Conservation (phyloP, 495 filamentous ascomycete species). For the Penicillium diatomitis region DNA sequence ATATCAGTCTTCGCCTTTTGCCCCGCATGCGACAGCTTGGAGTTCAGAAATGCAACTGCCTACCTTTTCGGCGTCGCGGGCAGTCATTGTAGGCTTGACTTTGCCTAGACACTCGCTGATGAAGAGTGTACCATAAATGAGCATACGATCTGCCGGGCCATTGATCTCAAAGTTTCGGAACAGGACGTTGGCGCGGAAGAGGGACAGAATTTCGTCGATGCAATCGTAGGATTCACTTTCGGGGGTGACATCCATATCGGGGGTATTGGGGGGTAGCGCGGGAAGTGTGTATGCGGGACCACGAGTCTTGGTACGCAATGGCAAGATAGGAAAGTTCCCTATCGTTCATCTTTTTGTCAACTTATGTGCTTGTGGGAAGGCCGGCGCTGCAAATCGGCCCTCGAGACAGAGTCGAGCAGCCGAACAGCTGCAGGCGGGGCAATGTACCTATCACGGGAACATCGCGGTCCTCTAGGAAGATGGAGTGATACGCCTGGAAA, state of each 20-base stretch:
- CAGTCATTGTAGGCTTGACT: conserved; percentile 62
- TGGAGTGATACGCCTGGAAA: conserved; percentile 78
- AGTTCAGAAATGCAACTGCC: background rate
- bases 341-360: conserved; percentile 6
- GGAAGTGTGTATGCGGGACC: conserved; percentile 84
- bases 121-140: conserved; percentile 96
- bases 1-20: background rate
- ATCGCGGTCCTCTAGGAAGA: conserved; percentile 77
- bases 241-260: conserved; percentile 65
- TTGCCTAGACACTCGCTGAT: conserved; percentile 79
- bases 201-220: conserved; percentile 80
- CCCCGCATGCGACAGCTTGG: background rate
- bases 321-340: conserved; percentile 92
- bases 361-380: background rate
- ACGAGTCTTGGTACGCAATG: conserved; percentile 84
- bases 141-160: conserved; percentile 83
- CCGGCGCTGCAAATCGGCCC: background rate
- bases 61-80: conserved; percentile 54
- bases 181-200: conserved; percentile 96
- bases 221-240: conserved; percentile 88
- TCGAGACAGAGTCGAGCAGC: no score
- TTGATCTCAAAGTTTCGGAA: conserved; percentile 99
- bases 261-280: conserved; percentile 56
- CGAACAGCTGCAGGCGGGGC: conserved; percentile 11
- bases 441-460: conserved; percentile 54